phyloP scores from a whole-genome alignment of 2,329 filamentous ascomycete species.

The Cercospora sojina region DNA sequence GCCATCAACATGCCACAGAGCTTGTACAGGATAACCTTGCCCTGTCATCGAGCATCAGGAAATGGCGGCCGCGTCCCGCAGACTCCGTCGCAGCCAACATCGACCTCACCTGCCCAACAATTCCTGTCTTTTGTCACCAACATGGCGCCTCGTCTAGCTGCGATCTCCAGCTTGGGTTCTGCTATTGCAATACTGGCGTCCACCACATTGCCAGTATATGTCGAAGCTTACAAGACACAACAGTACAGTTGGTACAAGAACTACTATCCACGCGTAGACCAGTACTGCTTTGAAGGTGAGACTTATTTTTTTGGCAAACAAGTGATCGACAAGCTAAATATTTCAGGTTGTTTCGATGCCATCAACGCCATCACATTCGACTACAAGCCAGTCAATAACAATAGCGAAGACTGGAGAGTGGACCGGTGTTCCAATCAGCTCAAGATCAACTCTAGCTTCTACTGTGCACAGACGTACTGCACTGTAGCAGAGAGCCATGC shows the following conservation, averaged over 20 bases:
- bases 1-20: not conserved
- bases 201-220: not conserved
- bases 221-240: conserved; percentile 6
- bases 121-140: not conserved
- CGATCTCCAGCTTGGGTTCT: too few relatives aligned
- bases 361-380: conserved; percentile 17
- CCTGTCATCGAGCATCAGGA: not conserved
- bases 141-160: not conserved
- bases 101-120: not conserved
- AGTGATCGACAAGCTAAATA: conserved; percentile 7
- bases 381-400: conserved; percentile 10
- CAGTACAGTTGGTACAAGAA: conserved; percentile 24
- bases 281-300: conserved; percentile 19
- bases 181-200: not conserved
- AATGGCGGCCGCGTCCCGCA: not conserved
- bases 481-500: conserved; percentile 8
- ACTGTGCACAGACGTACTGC: conserved; percentile 25
- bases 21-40: not conserved
- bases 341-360: conserved; percentile 6
- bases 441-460: conserved; percentile 17
- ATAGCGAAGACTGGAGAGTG: conserved; percentile 13
- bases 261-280: conserved; percentile 19
- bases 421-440: conserved; percentile 18
- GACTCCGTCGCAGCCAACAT: not conserved
- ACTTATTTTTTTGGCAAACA: not conserved